A percentile compares a stretch with the other conserved stretches of the same genome.
Evolutionary conservation across 2,329 filamentous ascomycete genomes (phyloP).

Genomic region (Mycosphaerella arachidis): DNA sequence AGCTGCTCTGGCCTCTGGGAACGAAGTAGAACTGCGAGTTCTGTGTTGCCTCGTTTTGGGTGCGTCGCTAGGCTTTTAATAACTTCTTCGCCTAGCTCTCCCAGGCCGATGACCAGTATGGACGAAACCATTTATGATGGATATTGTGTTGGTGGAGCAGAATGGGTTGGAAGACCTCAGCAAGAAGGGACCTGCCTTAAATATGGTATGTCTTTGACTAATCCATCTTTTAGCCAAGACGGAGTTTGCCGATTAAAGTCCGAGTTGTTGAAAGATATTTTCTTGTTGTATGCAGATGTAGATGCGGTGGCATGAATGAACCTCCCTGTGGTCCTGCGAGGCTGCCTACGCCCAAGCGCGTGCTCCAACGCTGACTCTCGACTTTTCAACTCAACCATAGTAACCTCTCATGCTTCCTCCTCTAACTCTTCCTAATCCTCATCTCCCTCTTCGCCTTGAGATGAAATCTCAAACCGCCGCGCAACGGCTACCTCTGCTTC

Average conservation of each 20-base stretch:
- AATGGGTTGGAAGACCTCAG: not conserved
- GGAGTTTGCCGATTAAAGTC: not conserved
- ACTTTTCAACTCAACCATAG: not conserved
- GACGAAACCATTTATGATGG: slow-evolving; percentile 3
- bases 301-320: too few species aligned
- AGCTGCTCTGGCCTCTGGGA: slow-evolving; percentile 37
- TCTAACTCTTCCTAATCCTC: not conserved
- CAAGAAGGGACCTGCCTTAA: not conserved
- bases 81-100: slow-evolving; percentile 59
- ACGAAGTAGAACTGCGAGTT: slow-evolving; percentile 54
- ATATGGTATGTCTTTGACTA: not conserved
- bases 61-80: slow-evolving; percentile 50
- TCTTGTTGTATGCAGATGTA: too few species aligned
- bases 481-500: not conserved
- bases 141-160: not conserved
- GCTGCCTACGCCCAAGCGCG: too few species aligned
- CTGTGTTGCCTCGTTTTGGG: slow-evolving; percentile 35
- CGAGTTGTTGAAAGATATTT: not conserved
- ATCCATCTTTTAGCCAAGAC: not conserved
- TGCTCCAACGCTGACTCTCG: too few species aligned
- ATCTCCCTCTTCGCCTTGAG: not conserved
- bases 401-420: not conserved
- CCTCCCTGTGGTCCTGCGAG: too few species aligned
- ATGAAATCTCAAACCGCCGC: not conserved
- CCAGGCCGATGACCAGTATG: slow-evolving; percentile 62